These are phyloP conservation scores for Rugonectria rugulosa DNA, from an alignment of 2,329 filamentous ascomycete species.

Conservation along the genomic window DNA sequence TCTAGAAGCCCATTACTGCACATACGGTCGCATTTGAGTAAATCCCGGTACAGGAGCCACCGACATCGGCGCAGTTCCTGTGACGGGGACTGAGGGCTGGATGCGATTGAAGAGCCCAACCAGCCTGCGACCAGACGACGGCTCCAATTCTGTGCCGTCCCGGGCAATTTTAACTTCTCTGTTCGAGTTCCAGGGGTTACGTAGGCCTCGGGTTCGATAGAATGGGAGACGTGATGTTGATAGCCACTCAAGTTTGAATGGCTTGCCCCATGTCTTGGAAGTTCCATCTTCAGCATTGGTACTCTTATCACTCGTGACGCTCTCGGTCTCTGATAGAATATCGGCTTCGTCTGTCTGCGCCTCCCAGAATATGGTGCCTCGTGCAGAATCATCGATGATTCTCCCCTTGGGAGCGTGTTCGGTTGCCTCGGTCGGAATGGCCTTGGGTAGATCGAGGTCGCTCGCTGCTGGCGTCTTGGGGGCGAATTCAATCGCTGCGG, in stretches of 20 bases:
- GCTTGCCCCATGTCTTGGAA: slow-evolving; percentile 82
- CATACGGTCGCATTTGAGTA: slow-evolving; percentile 47
- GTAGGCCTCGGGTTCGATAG: slow-evolving; percentile 83
- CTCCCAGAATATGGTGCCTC: slow-evolving; percentile 99
- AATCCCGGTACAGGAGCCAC: slow-evolving; percentile 49
- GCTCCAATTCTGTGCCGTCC: slow-evolving; percentile 93
- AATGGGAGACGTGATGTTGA: slow-evolving; percentile 86
- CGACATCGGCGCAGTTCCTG: slow-evolving; percentile 41
- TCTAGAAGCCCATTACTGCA: slow-evolving; percentile 28
- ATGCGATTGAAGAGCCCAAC: slow-evolving; percentile 78
- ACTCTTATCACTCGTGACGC: slow-evolving; percentile 49
- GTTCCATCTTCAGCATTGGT: slow-evolving; percentile 51
- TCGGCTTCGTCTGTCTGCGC: slow-evolving; percentile 67
- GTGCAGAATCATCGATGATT: slow-evolving; percentile 90
- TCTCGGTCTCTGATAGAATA: slow-evolving; percentile 55
- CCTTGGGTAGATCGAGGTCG: slow-evolving; percentile 75
- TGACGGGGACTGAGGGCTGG: slow-evolving; percentile 48
- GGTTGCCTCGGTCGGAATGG: slow-evolving; percentile 80
- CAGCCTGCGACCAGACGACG: slow-evolving; percentile 77
- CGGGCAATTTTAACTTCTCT: slow-evolving; percentile 95
- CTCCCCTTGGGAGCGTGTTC: slow-evolving; percentile 80
- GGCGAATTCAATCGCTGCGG: slow-evolving; percentile 73
- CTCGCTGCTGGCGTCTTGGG: slow-evolving; percentile 67
- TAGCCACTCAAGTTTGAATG: slow-evolving; percentile 90
- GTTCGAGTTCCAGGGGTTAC: slow-evolving; percentile 96